Conservation (phyloP, 257 asterid species). For the Solanum peruvianum region DNA sequence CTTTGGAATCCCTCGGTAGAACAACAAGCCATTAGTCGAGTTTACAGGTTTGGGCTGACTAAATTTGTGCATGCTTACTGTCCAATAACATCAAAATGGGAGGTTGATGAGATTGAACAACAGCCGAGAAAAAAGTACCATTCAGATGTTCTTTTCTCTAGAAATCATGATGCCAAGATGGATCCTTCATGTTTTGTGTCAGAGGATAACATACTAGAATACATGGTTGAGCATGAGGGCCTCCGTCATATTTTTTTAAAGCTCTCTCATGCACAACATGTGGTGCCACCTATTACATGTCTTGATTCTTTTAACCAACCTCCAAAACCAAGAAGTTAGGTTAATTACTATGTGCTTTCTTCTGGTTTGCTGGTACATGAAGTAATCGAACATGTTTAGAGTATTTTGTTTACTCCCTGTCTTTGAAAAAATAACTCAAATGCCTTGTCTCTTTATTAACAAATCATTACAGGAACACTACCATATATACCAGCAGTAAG, state of each 20-base stretch:
- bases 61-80: constrained; percentile 46
- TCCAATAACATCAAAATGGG: no score
- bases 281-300: background rate
- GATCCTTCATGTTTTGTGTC: background rate
- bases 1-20: constrained; percentile 71
- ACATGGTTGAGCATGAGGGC: no score
- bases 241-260: no score
- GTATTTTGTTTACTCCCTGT: background rate
- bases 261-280: no score
- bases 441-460: background rate
- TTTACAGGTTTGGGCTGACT: constrained; percentile 63
- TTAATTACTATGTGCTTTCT: constrained; percentile 5
- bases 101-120: no score
- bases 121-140: no score
- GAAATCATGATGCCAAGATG: no score
- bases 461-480: background rate
- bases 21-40: constrained; percentile 66
- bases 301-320: background rate
- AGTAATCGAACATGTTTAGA: background rate
- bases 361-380: background rate
- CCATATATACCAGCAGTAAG: background rate
- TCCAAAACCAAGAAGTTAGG: constrained; percentile 16
- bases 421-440: background rate
- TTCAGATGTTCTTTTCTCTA: no score
- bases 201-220: constrained; percentile 29